Base-by-base conservation (phyloP, 805 yeast genomes). In the Hanseniaspora thailandica region DNA sequence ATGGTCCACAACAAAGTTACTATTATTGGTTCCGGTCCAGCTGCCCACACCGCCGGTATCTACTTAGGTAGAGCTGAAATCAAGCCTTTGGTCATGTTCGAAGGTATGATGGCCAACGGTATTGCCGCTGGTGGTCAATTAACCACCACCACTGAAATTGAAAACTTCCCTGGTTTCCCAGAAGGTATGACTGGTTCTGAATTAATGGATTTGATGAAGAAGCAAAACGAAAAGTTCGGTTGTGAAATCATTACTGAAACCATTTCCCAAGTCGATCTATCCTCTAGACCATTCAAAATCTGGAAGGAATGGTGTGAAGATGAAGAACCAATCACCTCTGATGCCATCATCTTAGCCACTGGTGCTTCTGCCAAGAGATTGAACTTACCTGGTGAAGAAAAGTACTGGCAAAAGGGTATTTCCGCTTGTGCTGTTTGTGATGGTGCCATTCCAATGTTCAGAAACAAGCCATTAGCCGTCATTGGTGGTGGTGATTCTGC, bases 351-450 rank as follows among this genome's bases (percentile, higher is more conserved):
- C 60, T 70, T 93, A 58, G 96, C 98, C 60, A 93, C 99, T 46
- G 99, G 99, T 66, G 99, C 99, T 22, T 84, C 95, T 39, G 99
- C 99, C 56, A 87, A 83, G 77, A 86, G 98, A 75, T 77, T 93
- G 72, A 71, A 78, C 66, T 74, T 93, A 57, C 96, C 97, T 56
- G 99, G 99, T 63, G 98, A 93, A 74, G 97, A 93, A 60, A 77
- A 78, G 34, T 93, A 93, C 79, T 93, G 99, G 99, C 99, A 93
- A 76, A 84, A 84, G 69, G 99, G 99, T 70, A 93, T 93, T 61
- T 86, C 96, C 61, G 99, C 99, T 17, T 93, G 99, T 76, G 99
- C 99, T 39, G 98, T 93, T 57, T 93, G 99, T 74, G 99, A 93
- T 68, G 99, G 99, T 71, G 99, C 99, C 33, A 95, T 93, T 47